Evolutionary conservation across 2,329 filamentous ascomycete genomes (phyloP), one percentile per base, ranked within the genome.

Genomic region (Colletotrichum cuscutae): DNA sequence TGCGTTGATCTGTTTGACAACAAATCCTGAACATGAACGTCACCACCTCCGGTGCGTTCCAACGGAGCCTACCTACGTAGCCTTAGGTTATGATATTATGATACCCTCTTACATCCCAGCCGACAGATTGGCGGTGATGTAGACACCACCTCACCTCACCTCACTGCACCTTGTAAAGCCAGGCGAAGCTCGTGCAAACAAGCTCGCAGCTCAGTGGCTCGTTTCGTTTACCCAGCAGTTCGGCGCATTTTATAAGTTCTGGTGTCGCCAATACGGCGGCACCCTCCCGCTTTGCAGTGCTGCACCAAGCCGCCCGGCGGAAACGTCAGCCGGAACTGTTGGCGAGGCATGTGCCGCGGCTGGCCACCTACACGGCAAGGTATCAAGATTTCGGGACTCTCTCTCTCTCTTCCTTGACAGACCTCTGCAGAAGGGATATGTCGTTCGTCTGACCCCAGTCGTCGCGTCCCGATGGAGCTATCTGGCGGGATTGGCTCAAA

Each of bases 141-240:
- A 15, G 28, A 53, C 42, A 35, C 61, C 49, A 54, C 37, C 52
- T 56, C 30, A 56, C 60, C 49, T 64, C n/a, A 30, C 46, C 28
- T 64, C 61, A 68, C 26, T 26, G 26, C 26, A 26, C 53, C 71
- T 59, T 59, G 19, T 49, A 15, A 15, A 6, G 5, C 52, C 62
- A 62, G 52, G 52, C 61, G 49, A 24, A 11, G 68, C 68, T 73
- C 71, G 71, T 73, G 71, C 62, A 30, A 58, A 71, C 58, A 72
- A 72, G 63, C 68, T 73, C 57, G 68, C 71, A 72, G 62, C 68
- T 72, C 58, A 73, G 71, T 73, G 71, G 71, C 30, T 30, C 67
- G 26, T 54, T 67, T 56, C 26, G 19, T 35, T 73, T 71, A 42
- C 57, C 68, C 57, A 59, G 57, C 30, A 63, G 32, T 70, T 28